Base-by-base conservation (phyloP, 257 asterid genomes). In the Rubia yunnanensis region DNA sequence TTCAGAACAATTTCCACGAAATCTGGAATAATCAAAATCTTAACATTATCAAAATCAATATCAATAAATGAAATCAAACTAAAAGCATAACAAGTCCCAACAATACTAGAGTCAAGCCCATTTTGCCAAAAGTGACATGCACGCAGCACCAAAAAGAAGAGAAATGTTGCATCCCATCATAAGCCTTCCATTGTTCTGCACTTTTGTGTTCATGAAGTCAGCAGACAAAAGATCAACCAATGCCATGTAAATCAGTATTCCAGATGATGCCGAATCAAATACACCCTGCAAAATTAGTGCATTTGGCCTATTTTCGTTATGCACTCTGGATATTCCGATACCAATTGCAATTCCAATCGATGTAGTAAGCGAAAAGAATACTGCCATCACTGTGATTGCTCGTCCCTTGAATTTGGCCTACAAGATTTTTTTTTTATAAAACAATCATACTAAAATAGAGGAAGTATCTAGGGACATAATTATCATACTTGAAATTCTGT, bases 171-270 rank as follows among this genome's bases (percentile, higher is more conserved):
- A 60, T 8, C 53, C 52, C 0, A 71, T 0, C 26, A 54, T 67
- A 7, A 76, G 76, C 32, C 58, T 71, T 5, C 27, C 26, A 67
- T 44, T 71, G 5, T 9, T 13, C 14, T 71, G 68, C 68, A 76
- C 10, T 18, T 34, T 76, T 0, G 77, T 60, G 48, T 56, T 60
- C 80, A 71, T 71, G 31, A 76, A 76, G 36, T 76, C 77, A 4
- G 70, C 66, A 11, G 80, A 58, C 2, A 76, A 64, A 15, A 76
- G 73, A 30, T 76, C 80, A 0, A 76, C 77, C 1, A 76, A 50
- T 32, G 80, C 76, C 80, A 76, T 76, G 54, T 71, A 71, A 14
- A 76, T 71, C 20, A 76, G 39, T 5, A 76, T 76, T 3, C 80
- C 80, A 3, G 80, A 71, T 1, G 80, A 76, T 6, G 74, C 76